These are phyloP conservation scores for Aspergillus flavus DNA, from an alignment of 2,329 filamentous ascomycete genomes.

Conservation along the genomic window DNA sequence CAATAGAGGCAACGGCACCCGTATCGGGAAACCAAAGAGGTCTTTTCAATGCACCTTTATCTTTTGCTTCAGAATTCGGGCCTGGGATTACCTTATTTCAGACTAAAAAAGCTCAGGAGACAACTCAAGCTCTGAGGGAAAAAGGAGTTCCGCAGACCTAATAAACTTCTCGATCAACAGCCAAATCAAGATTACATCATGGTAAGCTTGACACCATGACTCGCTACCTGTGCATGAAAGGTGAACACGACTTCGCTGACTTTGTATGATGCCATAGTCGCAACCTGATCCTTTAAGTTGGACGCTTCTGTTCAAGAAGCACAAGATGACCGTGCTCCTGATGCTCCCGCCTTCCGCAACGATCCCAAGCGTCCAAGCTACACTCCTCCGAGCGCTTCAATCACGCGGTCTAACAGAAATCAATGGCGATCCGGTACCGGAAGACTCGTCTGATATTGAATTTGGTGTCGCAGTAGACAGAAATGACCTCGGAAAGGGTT, in stretches of 20 bases:
- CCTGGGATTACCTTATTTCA: not conserved
- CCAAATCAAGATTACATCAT: slow-evolving; percentile 20
- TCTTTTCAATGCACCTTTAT: not conserved
- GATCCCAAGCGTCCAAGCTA: slow-evolving; percentile 59
- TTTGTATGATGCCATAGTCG: slow-evolving; percentile 14
- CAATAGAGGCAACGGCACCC: not conserved
- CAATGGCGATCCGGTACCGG: slow-evolving; percentile 41
- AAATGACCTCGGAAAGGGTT: slow-evolving; percentile 54
- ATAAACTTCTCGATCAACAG: slow-evolving; percentile 17
- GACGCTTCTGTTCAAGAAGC: slow-evolving; percentile 73
- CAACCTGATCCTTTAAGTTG: slow-evolving; percentile 52
- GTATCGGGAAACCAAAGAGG: not conserved
- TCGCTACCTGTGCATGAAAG: not conserved
- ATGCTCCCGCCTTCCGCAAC: slow-evolving; percentile 62
- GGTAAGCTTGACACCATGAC: slow-evolving; percentile 12
- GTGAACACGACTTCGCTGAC: slow-evolving; percentile 3
- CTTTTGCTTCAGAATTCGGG: not conserved
- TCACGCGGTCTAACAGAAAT: slow-evolving; percentile 46
- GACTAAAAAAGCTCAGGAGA: not conserved
- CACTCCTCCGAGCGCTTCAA: slow-evolving; percentile 61
- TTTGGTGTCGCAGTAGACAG: slow-evolving; percentile 52
- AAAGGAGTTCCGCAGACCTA: slow-evolving; percentile 5
- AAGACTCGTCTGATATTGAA: slow-evolving; percentile 45
- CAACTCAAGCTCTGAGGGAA: not conserved
- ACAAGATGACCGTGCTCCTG: slow-evolving; percentile 70